These are phyloP conservation scores for Camelina hispida DNA, from an alignment of 345 rosid genomes.

Conservation along the genomic window DNA sequence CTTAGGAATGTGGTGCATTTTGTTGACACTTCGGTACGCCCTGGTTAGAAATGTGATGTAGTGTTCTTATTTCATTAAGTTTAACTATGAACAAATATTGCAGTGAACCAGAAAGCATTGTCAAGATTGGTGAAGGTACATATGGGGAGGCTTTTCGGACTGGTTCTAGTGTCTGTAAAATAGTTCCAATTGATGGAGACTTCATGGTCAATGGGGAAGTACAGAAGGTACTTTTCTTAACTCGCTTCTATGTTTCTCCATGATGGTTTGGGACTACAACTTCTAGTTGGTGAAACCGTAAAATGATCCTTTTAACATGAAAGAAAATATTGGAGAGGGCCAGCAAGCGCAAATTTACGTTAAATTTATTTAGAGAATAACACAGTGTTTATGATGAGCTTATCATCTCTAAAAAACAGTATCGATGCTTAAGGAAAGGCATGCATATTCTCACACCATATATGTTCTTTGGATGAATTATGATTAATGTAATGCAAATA, in stretches of 20 bases:
- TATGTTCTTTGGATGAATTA: slow-evolving; percentile 20
- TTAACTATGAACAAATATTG: slow-evolving; percentile 14
- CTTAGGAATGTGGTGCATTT: slow-evolving; percentile 16
- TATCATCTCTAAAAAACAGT: slow-evolving; percentile 1
- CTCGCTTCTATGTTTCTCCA: slow-evolving; percentile 5
- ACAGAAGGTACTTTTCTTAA: slow-evolving; percentile 68
- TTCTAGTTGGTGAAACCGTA: slow-evolving; percentile 15
- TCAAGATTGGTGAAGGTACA: slow-evolving; percentile 96
- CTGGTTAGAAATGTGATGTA: slow-evolving; percentile 8
- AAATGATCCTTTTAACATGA: not conserved
- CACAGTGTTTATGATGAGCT: not conserved
- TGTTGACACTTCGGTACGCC: slow-evolving; percentile 14
- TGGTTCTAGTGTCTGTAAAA: slow-evolving; percentile 85
- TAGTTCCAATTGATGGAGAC: slow-evolving; percentile 96
- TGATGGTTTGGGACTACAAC: slow-evolving; percentile 21
- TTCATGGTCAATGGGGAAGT: slow-evolving; percentile 85
- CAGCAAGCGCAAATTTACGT: not conserved
- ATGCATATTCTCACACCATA: not conserved
- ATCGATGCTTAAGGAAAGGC: slow-evolving; percentile 15
- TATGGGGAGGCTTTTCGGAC: slow-evolving; percentile 92
- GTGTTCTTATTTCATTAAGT: slow-evolving; percentile 6
- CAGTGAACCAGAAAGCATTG: slow-evolving; percentile 74
- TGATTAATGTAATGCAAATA: slow-evolving; percentile 25
- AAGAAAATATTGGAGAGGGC: slow-evolving; percentile 3
- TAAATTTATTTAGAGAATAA: slow-evolving; percentile 6